Evolutionary conservation across 2,329 filamentous ascomycete species (phyloP), one percentile per base, ranked within the genome.

Genomic region (Nigrospora oryzae): DNA sequence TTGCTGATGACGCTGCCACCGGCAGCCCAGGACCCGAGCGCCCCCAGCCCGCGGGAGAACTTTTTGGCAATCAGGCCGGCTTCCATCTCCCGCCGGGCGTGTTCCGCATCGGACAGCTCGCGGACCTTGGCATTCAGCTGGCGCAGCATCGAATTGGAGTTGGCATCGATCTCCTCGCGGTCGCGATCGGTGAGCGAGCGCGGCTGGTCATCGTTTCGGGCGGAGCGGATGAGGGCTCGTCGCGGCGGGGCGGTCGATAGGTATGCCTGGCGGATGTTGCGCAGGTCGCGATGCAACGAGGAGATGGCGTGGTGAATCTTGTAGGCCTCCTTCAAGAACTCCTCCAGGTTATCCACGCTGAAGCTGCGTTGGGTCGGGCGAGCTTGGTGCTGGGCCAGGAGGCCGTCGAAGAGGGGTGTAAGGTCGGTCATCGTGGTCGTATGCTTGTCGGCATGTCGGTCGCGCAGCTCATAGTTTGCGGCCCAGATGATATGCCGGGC

Each of bases 311-410:
- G 77, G 61, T 95, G 93, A 89, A 97, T 96, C 61, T 85, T 81
- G 67, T 95, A 93, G 43, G 93, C 93, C 67, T 97, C 91, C 60
- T 91, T 89, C 32, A 97, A 71, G 61, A 97, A 98, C 56, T 86
- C 85, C 62, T 96, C 87, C 42, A 93, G 76, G 54, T 66, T 74
- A 52, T 75, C 69, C 40, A 71, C 55, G 46, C 62, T 69, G 51
- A 71, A 71, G 50, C 59, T 56, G 38, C 56, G 54, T 43, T 58
- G 66, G 12, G 75, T 71, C 8, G 71, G 66, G 28, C 69, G 67
- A 38, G 75, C 74, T 63, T 77, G 67, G 49, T 78, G 77, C 54
- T 73, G 67, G 56, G 75, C 74, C 19, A 91, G 74, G 39, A 84
- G 73, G 61, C 82, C 71, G 61, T 88, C 82, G 66, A 91, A 84